Percentiles rank a stretch among this genome's conserved stretches.
phyloP scores from a whole-genome alignment of 345 rosid genomes.

The Erucastrum elatum region DNA sequence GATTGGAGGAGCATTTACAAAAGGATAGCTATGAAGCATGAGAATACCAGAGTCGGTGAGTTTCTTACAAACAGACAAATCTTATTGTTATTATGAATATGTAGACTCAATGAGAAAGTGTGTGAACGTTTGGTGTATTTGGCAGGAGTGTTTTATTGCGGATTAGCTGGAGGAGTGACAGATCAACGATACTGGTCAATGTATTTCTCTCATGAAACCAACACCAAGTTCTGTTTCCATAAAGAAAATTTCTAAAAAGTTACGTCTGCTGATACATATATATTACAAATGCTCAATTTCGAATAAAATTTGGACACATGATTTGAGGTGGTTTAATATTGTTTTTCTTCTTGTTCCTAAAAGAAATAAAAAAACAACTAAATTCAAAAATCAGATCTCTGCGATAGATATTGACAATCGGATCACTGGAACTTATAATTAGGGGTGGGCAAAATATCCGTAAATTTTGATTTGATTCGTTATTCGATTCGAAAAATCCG shows the following conservation, averaged over 20 bases:
- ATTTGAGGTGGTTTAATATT: not conserved
- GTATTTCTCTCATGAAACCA: slow-evolving; percentile 34
- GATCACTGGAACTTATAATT: no score
- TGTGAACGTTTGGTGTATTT: not conserved
- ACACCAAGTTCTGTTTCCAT: slow-evolving; percentile 64
- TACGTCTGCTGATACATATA: not conserved
- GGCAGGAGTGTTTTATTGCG: slow-evolving; percentile 71
- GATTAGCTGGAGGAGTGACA: slow-evolving; percentile 41
- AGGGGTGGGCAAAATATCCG: no score
- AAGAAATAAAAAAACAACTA: no score
- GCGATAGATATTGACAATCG: no score
- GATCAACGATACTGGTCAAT: no score
- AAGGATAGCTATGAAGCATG: slow-evolving; percentile 55
- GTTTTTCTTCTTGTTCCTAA: no score
- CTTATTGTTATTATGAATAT: not conserved
- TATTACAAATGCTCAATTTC: not conserved
- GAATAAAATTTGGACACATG: not conserved
- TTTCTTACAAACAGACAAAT: not conserved
- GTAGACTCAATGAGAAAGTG: not conserved
- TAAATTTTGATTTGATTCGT: no score
- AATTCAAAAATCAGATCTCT: no score
- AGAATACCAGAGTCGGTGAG: slow-evolving; percentile 64
- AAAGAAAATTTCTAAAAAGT: slow-evolving; percentile 57
- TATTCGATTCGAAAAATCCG: no score
- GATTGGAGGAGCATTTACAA: slow-evolving; percentile 73